Evolutionary conservation across 2,329 filamentous ascomycete genomes (phyloP), one percentile per base, ranked within the genome.

Genomic region (Penicillium frequentans): DNA sequence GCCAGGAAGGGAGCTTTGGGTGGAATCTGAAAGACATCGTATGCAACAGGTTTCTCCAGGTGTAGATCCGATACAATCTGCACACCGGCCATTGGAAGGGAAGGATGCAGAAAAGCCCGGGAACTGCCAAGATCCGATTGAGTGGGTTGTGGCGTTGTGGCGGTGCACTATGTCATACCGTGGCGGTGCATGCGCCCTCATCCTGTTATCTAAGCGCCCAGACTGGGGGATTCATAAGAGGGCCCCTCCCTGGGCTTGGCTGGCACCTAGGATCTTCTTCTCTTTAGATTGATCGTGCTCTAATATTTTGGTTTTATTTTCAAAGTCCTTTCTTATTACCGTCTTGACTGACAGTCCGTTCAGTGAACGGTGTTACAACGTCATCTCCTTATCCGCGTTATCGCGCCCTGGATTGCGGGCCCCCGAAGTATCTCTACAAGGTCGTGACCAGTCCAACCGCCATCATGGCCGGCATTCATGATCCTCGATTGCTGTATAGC

Each of bases 1-100:
- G 82, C 83, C 2, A 87, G 74, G 56, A 80, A 77, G 0, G 80
- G 79, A 1, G 82, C 79, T 49, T 70, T 73, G 1, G 80, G 77
- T 0, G 64, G 49, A 23, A 85, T 79, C 2, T 80, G 64, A 62
- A 82, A 86, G 24, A 73, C 23, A 60, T 83, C 78, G 66, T 86
- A 86, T 19, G 73, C 70, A 44, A 75, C 72, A 0, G 79, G 76
- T 9, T 67, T 64, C 64, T 86, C 83, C 8, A 86, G 74, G 58
- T 86, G 84, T 3, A 86, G 73, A 67, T 86, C 84, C 0, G 83
- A 85, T n/a, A 86, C 55, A 47, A 86, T 78, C 61, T 85, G 74
- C 52, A 77, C 59, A 31, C 39, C 45, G 29, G 59, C 60, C 66
- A 70, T 67, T 50, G 35, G 35, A n/a, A 8, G 16, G 19, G 23